These are phyloP conservation scores for Daldinia childiae DNA, from an alignment of 495 filamentous ascomycete species.

Conservation along the genomic window DNA sequence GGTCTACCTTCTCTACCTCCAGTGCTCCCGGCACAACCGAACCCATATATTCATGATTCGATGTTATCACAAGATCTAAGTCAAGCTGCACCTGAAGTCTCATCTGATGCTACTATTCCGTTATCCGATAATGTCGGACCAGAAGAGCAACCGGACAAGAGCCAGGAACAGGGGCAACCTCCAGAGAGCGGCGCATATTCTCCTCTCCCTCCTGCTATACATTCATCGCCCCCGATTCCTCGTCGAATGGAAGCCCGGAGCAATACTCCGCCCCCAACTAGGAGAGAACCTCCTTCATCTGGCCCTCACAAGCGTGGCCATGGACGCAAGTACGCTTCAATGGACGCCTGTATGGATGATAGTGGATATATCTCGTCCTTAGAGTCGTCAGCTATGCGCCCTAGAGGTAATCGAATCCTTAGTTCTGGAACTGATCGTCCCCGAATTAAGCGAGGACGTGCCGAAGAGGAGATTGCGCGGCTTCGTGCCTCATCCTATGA, in stretches of 20 bases:
- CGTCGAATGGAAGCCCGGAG: slow-evolving; percentile 68
- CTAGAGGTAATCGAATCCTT: slow-evolving; percentile 66
- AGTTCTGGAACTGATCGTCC: slow-evolving; percentile 81
- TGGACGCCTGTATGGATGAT: slow-evolving; percentile 90
- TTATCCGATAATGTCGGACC: slow-evolving; percentile 76
- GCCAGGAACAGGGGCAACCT: slow-evolving; percentile 60
- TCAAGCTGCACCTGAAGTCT: slow-evolving; percentile 65
- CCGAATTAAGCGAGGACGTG: slow-evolving; percentile 82
- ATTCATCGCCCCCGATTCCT: slow-evolving; percentile 89
- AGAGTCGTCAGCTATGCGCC: slow-evolving; percentile 89
- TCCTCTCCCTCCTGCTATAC: slow-evolving; percentile 63
- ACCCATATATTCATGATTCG: slow-evolving; percentile 19
- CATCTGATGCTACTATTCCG: slow-evolving; percentile 94
- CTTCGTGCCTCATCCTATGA: slow-evolving; percentile 93
- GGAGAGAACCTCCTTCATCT: slow-evolving; percentile 67
- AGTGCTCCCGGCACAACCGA: slow-evolving; percentile 40
- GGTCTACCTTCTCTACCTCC: slow-evolving; percentile 49
- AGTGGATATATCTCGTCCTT: slow-evolving; percentile 97
- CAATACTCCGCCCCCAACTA: slow-evolving; percentile 78
- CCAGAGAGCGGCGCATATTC: slow-evolving; percentile 66
- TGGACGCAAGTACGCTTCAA: slow-evolving; percentile 76
- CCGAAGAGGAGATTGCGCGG: slow-evolving; percentile 95
- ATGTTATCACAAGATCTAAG: slow-evolving; percentile 40
- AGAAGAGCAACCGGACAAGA: slow-evolving; percentile 68
- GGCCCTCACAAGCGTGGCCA: slow-evolving; percentile 63